These are phyloP conservation scores for Sphaceloma murrayae DNA, from an alignment of 2,329 filamentous ascomycete species.

Conservation along the genomic window DNA sequence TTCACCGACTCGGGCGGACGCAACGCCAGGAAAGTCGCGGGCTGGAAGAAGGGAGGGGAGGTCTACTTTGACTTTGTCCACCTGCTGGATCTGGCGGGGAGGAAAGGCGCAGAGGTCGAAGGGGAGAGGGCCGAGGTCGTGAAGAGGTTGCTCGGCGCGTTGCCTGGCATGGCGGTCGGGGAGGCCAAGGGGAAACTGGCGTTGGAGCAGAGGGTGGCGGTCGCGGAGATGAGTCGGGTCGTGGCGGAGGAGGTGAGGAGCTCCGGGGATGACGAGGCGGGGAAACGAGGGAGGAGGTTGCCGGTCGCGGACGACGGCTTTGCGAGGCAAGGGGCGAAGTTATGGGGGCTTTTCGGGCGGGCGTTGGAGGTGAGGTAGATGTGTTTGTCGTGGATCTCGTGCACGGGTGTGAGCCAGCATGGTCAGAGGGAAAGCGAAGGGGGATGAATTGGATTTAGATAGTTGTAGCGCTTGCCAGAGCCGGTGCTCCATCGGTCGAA, in stretches of 20 bases:
- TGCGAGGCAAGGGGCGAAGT: conserved; percentile 18
- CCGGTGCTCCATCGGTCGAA: too few relatives aligned
- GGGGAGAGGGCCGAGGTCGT: conserved; percentile 22
- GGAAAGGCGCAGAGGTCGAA: conserved; percentile 22
- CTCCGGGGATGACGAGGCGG: conserved; percentile 17
- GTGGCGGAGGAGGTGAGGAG: conserved; percentile 17
- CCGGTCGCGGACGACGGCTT: conserved; percentile 18
- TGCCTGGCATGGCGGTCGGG: conserved; percentile 16
- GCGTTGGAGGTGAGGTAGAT: conserved; percentile 11
- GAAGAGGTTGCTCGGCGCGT: conserved; percentile 18
- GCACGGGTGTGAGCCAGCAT: too few relatives aligned
- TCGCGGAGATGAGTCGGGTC: conserved; percentile 19
- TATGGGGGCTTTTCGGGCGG: conserved; percentile 13
- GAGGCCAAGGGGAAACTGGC: conserved; percentile 15
- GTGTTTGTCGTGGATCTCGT: not conserved
- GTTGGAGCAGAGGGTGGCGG: conserved; percentile 19
- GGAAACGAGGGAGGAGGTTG: conserved; percentile 13
- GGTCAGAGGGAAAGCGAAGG: not conserved
- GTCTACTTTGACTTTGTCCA: conserved; percentile 61
- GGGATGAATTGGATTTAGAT: not conserved
- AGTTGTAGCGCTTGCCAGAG: too few relatives aligned
- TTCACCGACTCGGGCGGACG: conserved; percentile 45
- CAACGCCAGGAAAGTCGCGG: conserved; percentile 45
- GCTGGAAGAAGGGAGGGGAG: conserved; percentile 71
- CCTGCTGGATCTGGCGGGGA: conserved; percentile 34